Conservation (phyloP, 2,329 filamentous ascomycete genomes). For the Nemania sp. region DNA sequence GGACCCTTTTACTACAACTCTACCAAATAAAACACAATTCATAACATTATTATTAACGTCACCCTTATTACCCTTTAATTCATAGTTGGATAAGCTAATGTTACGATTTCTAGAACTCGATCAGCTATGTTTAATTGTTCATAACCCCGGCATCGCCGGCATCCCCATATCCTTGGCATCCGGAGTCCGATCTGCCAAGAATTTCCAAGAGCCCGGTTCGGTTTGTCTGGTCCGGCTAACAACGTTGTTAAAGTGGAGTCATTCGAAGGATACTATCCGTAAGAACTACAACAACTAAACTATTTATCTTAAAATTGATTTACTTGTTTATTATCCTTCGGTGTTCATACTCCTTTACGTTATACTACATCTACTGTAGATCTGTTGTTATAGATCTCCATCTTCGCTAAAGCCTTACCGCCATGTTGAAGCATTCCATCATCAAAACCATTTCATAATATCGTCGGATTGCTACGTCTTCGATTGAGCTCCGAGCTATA, state of each 20-base stretch:
- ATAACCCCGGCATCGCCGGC: slow-evolving; percentile 48
- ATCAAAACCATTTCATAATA: too few relatives aligned
- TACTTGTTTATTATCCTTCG: background rate
- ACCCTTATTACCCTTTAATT: slow-evolving; percentile 8
- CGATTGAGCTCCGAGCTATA: too few relatives aligned
- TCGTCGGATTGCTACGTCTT: too few relatives aligned
- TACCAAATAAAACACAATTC: slow-evolving; percentile 12
- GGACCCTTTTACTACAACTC: background rate
- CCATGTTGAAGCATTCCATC: too few relatives aligned
- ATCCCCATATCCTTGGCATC: slow-evolving; percentile 47
- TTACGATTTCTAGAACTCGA: slow-evolving; percentile 51
- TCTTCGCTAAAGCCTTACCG: too few relatives aligned
- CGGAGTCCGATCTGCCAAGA: slow-evolving; percentile 17
- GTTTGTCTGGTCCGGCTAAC: slow-evolving; percentile 5
- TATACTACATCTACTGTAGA: too few relatives aligned
- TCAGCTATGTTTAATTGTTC: slow-evolving; percentile 53
- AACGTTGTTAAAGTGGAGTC: slow-evolving; percentile 5
- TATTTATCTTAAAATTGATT: background rate
- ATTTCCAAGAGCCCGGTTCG: slow-evolving; percentile 14
- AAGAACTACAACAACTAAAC: too few relatives aligned
- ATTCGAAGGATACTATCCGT: slow-evolving; percentile 10
- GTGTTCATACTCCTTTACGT: too few relatives aligned
- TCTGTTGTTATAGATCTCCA: too few relatives aligned
- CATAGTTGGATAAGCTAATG: slow-evolving; percentile 51
- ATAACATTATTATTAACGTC: background rate